These are phyloP conservation scores for Boletus rubroflammeus DNA, from an alignment of 768 basidiomycete species.

Conservation along the genomic window DNA sequence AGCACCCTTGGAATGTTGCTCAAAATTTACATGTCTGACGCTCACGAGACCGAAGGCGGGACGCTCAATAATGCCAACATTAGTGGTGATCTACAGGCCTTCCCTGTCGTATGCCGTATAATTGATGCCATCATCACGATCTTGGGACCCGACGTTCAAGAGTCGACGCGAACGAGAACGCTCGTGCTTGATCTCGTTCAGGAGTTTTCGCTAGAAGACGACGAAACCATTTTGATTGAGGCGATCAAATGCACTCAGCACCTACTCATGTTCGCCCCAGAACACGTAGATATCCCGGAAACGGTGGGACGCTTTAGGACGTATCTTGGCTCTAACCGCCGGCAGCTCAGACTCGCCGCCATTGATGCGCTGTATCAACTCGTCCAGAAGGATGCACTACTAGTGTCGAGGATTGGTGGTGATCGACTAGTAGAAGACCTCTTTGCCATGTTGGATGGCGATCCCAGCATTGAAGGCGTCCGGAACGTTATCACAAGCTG, in stretches of 20 bases:
- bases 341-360: conserved; percentile 88
- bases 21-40: conserved; percentile 84
- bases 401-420: conserved; percentile 91
- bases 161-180: conserved; percentile 73
- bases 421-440: conserved; percentile 92
- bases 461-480: conserved; percentile 90
- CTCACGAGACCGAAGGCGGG: conserved; percentile 92
- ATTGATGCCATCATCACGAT: conserved; percentile 92
- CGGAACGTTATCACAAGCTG: conserved; percentile 90
- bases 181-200: conserved; percentile 82
- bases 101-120: conserved; percentile 87
- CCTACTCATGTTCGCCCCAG: conserved; percentile 92
- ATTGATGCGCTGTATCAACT: conserved; percentile 97
- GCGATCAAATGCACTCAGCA: conserved; percentile 97
- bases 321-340: conserved; percentile 74
- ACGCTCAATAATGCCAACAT: conserved; percentile 77
- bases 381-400: conserved; percentile 89
- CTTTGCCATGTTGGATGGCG: conserved; percentile 93
- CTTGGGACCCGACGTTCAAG: conserved; percentile 93
- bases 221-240: conserved; percentile 86
- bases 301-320: conserved; percentile 74
- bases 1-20: conserved; percentile 87
- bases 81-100: conserved; percentile 87
- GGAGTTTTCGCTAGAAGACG: conserved; percentile 80
- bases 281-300: conserved; percentile 76